These are phyloP conservation scores for Alternaria sp. DNA, from an alignment of 2,329 filamentous ascomycete species.

Conservation along the genomic window DNA sequence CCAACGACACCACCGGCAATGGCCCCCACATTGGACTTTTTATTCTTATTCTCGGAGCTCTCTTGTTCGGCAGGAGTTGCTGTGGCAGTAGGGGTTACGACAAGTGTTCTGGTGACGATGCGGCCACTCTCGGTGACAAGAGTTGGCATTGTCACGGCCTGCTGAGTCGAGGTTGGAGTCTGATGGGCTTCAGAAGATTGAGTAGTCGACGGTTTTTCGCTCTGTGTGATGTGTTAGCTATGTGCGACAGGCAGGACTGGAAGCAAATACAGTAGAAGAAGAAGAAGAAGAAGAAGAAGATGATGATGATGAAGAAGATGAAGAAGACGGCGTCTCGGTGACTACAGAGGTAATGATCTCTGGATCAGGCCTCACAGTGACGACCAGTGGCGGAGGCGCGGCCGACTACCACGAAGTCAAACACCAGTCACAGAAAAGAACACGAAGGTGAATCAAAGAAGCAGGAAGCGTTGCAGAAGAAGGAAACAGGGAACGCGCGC, in stretches of 20 bases:
- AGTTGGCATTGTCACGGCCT: slow-evolving; percentile 41
- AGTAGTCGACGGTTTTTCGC: slow-evolving; percentile 27
- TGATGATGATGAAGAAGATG: slow-evolving; percentile 6
- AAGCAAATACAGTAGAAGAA: slow-evolving; percentile 30
- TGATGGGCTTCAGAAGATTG: slow-evolving; percentile 22
- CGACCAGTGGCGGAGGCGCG: slow-evolving; percentile 42
- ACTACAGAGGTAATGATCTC: slow-evolving; percentile 42
- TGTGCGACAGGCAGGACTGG: slow-evolving; percentile 16
- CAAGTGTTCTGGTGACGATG: slow-evolving; percentile 56
- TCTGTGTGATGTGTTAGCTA: slow-evolving; percentile 25
- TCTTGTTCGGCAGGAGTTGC: slow-evolving; percentile 25
- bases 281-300: slow-evolving; percentile 8
- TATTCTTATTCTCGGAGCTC: slow-evolving; percentile 18
- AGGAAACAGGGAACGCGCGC: slow-evolving; percentile 22
- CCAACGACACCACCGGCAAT: slow-evolving; percentile 59
- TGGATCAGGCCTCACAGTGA: slow-evolving; percentile 33
- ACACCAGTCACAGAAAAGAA: slow-evolving; percentile 24
- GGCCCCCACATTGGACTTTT: slow-evolving; percentile 50
- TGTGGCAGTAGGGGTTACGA: slow-evolving; percentile 45
- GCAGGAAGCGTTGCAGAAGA: not conserved
- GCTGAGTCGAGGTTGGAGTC: slow-evolving; percentile 16
- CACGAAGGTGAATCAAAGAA: slow-evolving; percentile 5
- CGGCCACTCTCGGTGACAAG: slow-evolving; percentile 56
- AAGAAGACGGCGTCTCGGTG: slow-evolving; percentile 29
- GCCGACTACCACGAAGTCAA: slow-evolving; percentile 49